Conservation (phyloP, 805 yeast species). For the Brettanomyces sp. region DNA sequence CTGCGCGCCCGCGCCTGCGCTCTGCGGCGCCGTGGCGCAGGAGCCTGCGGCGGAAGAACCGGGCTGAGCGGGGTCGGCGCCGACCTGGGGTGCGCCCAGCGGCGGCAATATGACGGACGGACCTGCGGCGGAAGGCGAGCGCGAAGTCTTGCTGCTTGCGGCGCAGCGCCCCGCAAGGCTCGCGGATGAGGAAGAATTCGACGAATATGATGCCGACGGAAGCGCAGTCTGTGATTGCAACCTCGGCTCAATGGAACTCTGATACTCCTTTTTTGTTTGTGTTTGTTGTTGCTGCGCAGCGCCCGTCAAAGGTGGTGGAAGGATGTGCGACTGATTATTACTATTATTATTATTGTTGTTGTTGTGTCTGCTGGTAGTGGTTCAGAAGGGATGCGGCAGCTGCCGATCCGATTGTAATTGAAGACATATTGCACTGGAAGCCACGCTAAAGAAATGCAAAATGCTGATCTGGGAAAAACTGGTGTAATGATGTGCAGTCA, state of each 20-base stretch:
- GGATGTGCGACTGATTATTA: neutral
- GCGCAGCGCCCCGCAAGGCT: conserved; percentile 1
- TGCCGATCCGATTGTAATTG: neutral
- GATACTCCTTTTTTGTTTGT: neutral
- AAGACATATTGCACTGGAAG: neutral
- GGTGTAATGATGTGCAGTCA: neutral
- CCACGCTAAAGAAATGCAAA: neutral
- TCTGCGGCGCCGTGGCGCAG: too few species aligned
- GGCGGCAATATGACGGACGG: conserved; percentile 13
- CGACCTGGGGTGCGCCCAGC: conserved; percentile 8
- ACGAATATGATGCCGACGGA: neutral
- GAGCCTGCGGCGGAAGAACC: too few species aligned
- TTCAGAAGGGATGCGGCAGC: neutral
- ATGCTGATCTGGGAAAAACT: neutral
- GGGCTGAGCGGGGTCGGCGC: neutral
- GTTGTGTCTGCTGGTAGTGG: neutral
- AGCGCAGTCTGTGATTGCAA: too few species aligned
- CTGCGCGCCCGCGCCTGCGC: too few species aligned
- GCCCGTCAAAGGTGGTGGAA: neutral
- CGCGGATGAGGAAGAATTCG: neutral
- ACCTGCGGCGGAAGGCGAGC: neutral
- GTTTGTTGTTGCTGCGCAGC: neutral
- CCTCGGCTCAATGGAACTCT: neutral
- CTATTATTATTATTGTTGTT: neutral
- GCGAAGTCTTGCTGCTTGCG: neutral